Evolutionary conservation across 768 basidiomycete species (phyloP), one percentile per base, ranked within the genome.

Genomic region (Auricularia auricula-judae): DNA sequence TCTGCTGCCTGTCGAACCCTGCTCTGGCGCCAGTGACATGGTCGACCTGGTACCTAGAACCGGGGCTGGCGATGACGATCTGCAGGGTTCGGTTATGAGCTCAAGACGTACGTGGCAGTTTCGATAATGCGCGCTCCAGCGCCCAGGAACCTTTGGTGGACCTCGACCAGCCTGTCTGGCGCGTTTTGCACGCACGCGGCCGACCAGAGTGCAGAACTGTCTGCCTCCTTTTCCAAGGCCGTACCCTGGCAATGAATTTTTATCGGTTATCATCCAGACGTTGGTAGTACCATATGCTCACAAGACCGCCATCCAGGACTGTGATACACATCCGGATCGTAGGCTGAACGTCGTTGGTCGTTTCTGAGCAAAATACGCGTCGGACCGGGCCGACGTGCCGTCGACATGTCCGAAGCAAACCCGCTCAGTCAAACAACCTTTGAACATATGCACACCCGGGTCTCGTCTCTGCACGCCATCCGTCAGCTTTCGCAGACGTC

Each of bases 171-270:
- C 0, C 76, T 74, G 14, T 80, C 78, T 0, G 84, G 82, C 44
- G 85, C 76, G 36, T 83, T 77, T 14, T 77, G 72, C 11, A 87
- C 74, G 8, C 86, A 80, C 62, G 84, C 80, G 0, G 86, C 83
- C 14, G 89, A 91, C 91, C 90, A 92, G 29, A 93, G 73, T 2
- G 85, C 79, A 39, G 83, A 76, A 56, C 84, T 81, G 66, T 81
- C 75, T 39, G 79, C 64, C 44, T 76, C 71, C 56, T 80, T 79
- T 69, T 88, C 85, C 21, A 88, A 75, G 0, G 80, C 83, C 5
- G 84, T 83, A 47, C 88, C 87, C 88, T 89, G 68, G 5, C 21
- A 7, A 29, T 29, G 29, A 29, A 29, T n/a, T 62, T 2, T 53
- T 11, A 4, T 35, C 7, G 4, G 51, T 34, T 51, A 69, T 14